These are phyloP conservation scores for Colletotrichum endophyticum DNA, from an alignment of 2,329 filamentous ascomycete genomes.

Conservation along the genomic window DNA sequence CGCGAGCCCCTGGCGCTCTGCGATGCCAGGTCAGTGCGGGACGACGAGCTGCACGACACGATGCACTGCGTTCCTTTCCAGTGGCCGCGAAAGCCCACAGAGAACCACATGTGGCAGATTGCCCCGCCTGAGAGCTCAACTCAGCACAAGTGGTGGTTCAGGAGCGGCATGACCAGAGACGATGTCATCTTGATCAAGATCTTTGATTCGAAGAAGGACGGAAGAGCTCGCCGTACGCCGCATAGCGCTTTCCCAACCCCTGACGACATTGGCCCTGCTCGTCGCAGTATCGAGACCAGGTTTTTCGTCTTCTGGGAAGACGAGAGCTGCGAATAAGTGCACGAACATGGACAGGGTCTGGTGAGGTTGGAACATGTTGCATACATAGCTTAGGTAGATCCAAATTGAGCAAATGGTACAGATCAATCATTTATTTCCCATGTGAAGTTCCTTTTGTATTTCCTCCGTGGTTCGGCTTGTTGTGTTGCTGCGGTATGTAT, in stretches of 20 bases:
- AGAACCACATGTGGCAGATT: constrained; percentile 40
- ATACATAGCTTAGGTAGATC: neutral
- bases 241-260: constrained; percentile 84
- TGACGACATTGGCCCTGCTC: constrained; percentile 53
- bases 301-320: constrained; percentile 9
- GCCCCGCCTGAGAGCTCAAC: constrained; percentile 19
- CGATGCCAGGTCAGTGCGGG: constrained; percentile 37
- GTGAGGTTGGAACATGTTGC: neutral
- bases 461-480: too few relatives aligned
- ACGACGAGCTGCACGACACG: constrained; percentile 35
- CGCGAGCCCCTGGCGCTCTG: constrained; percentile 46
- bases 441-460: neutral
- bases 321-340: neutral
- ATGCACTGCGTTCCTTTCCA: constrained; percentile 1
- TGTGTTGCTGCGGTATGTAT: too few relatives aligned
- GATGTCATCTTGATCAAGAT: constrained; percentile 66
- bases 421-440: neutral
- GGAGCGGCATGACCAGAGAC: constrained; percentile 52
- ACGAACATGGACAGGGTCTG: constrained; percentile 26
- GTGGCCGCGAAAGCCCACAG: constrained; percentile 32
- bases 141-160: constrained; percentile 57
- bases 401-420: neutral
- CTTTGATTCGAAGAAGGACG: constrained; percentile 58
- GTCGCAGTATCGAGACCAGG: neutral
- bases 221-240: constrained; percentile 62